These are phyloP conservation scores for Teratosphaeriaceae sp. DNA, from an alignment of 2,329 filamentous ascomycete genomes.

Conservation along the genomic window DNA sequence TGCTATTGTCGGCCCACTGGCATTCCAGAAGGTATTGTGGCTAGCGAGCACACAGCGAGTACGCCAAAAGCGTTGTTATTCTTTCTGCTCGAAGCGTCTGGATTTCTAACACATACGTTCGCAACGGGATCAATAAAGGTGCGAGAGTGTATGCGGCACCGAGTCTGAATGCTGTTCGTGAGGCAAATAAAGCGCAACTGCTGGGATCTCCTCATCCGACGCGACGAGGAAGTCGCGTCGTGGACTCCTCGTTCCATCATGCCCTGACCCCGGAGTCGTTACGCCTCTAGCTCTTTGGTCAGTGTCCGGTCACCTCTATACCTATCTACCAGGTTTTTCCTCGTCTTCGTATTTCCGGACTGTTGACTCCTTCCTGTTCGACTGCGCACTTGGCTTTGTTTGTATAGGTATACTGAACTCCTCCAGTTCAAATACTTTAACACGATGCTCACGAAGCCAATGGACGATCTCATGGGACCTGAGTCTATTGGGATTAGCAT, in stretches of 20 bases:
- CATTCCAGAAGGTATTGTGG: no score
- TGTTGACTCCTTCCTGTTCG: not conserved
- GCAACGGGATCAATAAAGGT: not conserved
- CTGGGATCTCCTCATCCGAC: not conserved
- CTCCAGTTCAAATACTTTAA: not conserved
- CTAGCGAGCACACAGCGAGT: no score
- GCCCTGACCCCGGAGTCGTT: not conserved
- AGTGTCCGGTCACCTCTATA: not conserved
- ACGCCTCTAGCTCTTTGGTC: not conserved
- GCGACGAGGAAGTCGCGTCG: not conserved
- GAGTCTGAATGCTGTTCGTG: not conserved
- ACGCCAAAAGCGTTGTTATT: not conserved
- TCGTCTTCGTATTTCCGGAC: not conserved
- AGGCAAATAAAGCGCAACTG: not conserved
- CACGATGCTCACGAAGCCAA: not conserved
- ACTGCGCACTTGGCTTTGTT: not conserved
- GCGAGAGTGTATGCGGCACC: not conserved
- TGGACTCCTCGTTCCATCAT: not conserved
- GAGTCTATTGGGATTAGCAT: not conserved
- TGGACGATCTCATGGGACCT: not conserved
- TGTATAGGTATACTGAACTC: not conserved
- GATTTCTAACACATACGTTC: not conserved
- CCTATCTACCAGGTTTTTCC: not conserved
- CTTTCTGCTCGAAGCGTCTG: constrained; percentile 1
- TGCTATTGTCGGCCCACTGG: no score